Conservation (phyloP, 805 yeast species). For the Zygoascus flipseniorum region DNA sequence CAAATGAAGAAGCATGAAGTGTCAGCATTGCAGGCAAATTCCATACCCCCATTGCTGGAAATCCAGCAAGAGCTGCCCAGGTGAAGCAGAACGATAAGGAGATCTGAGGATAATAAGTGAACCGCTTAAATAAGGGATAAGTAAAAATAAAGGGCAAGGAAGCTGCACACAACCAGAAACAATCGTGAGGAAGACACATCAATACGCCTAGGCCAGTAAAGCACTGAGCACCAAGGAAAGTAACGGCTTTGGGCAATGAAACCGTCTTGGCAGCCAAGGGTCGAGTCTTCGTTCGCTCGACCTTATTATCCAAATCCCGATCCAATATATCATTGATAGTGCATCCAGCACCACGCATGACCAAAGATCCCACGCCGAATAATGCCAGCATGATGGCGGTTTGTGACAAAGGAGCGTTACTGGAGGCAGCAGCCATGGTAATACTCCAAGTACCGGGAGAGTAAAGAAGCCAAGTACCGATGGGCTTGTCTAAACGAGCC, state of each 20-base stretch:
- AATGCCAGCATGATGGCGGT: constrained; percentile 55
- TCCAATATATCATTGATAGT: constrained; percentile 89
- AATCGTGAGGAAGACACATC: constrained; percentile 63
- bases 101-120: constrained; percentile 92
- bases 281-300: constrained; percentile 78
- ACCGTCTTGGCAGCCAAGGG: constrained; percentile 92
- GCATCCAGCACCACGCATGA: constrained; percentile 98
- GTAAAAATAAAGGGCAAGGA: constrained; percentile 73
- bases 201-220: constrained; percentile 65
- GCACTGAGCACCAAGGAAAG: constrained; percentile 67
- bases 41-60: constrained; percentile 92
- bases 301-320: constrained; percentile 72
- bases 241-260: constrained; percentile 55
- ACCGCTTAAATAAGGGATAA: constrained; percentile 88
- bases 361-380: constrained; percentile 75
- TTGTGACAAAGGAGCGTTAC: constrained; percentile 54
- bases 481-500: constrained; percentile 89
- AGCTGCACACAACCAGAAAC: constrained; percentile 75
- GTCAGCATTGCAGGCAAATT: constrained; percentile 70
- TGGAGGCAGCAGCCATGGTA: constrained; percentile 72
- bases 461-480: constrained; percentile 79
- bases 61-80: constrained; percentile 93
- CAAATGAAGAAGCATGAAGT: constrained; percentile 62
- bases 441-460: constrained; percentile 92
- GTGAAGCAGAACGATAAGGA: constrained; percentile 74